These are phyloP conservation scores for Pleurotus cornucopiae DNA, from an alignment of 768 basidiomycete species.

Conservation along the genomic window DNA sequence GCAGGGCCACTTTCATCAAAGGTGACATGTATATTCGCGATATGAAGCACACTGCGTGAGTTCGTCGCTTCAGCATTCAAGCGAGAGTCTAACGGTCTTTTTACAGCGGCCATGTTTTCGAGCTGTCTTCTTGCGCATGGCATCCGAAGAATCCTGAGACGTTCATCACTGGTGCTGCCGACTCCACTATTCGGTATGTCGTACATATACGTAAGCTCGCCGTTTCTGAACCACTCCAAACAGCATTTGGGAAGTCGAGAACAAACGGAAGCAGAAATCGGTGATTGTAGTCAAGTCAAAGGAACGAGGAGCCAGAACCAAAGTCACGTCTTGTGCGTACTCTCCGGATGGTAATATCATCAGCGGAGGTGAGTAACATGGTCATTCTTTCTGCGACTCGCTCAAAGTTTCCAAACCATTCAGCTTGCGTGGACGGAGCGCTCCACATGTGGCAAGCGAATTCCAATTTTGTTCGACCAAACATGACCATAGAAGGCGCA, in stretches of 20 bases:
- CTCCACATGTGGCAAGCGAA: slow-evolving; percentile 90
- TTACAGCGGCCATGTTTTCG: slow-evolving; percentile 87
- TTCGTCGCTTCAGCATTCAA: slow-evolving; percentile 13
- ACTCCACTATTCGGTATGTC: slow-evolving; percentile 85
- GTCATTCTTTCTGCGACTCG: slow-evolving; percentile 6
- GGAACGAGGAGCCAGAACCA: slow-evolving; percentile 90
- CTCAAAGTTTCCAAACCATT: slow-evolving; percentile 6
- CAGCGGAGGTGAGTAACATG: slow-evolving; percentile 62
- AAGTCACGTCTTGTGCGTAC: slow-evolving; percentile 83
- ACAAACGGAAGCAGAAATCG: slow-evolving; percentile 89
- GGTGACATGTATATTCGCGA: slow-evolving; percentile 98
- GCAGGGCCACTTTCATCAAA: slow-evolving; percentile 78
- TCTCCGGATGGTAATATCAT: slow-evolving; percentile 88
- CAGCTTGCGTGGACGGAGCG: slow-evolving; percentile 89
- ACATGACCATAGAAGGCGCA: slow-evolving; percentile 80
- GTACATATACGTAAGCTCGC: slow-evolving; percentile 10
- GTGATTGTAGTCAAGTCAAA: slow-evolving; percentile 97
- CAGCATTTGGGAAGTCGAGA: slow-evolving; percentile 93
- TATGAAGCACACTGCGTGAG: slow-evolving; percentile 97
- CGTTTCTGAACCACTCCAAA: background rate
- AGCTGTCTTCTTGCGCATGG: slow-evolving; percentile 87
- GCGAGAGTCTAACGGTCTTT: background rate
- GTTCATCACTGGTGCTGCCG: slow-evolving; percentile 93
- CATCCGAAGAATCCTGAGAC: slow-evolving; percentile 81
- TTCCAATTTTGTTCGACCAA: slow-evolving; percentile 92